phyloP scores from a whole-genome alignment of 768 basidiomycete species.

The Epithele typhae region DNA sequence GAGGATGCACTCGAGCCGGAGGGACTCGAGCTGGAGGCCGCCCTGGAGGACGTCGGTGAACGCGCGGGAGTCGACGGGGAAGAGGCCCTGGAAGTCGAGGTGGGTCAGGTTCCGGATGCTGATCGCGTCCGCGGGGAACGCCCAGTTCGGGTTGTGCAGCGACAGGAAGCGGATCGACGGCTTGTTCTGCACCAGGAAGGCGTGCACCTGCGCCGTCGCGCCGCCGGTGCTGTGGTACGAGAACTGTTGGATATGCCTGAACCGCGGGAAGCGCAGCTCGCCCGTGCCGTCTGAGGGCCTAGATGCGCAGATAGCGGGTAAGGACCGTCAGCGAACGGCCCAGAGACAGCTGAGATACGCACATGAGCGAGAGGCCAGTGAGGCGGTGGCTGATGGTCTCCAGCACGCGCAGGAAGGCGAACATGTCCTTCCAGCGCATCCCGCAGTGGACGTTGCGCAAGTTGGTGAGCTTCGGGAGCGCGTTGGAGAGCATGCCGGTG shows the following conservation, averaged over 20 bases:
- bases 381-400: conserved; percentile 49
- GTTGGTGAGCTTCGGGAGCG: conserved; percentile 57
- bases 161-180: conserved; percentile 48
- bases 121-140: conserved; percentile 49
- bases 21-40: conserved; percentile 60
- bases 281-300: conserved; percentile 27
- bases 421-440: conserved; percentile 50
- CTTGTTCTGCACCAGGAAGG: conserved; percentile 51
- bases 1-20: conserved; percentile 51
- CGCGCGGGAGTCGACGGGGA: conserved; percentile 44
- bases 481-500: conserved; percentile 67
- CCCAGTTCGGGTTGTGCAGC: conserved; percentile 52
- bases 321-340: too few species aligned
- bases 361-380: conserved; percentile 48
- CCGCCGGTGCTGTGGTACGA: conserved; percentile 46
- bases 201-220: conserved; percentile 33
- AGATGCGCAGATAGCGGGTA: background rate
- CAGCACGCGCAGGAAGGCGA: conserved; percentile 48
- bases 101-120: conserved; percentile 61
- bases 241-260: conserved; percentile 51
- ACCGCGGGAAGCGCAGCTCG: conserved; percentile 25
- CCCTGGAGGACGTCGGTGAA: conserved; percentile 57
- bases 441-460: conserved; percentile 58
- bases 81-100: conserved; percentile 56
- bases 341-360: too few species aligned